Conservation (phyloP, 2,329 filamentous ascomycete genomes). For the Ophiostoma himal-ulmi region DNA sequence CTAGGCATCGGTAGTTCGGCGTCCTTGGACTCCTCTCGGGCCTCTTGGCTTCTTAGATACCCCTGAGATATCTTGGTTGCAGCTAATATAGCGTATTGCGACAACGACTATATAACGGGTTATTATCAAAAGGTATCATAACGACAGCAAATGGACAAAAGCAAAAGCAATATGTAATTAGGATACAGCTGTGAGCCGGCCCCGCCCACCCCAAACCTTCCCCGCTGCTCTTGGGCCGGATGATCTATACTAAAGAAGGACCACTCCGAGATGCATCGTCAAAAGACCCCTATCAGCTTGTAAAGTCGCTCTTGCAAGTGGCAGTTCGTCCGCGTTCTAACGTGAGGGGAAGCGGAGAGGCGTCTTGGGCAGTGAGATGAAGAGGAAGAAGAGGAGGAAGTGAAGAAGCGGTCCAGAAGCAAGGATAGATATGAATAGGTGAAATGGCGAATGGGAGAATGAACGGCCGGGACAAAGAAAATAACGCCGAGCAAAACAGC, state of each 20-base stretch:
- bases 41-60: neutral
- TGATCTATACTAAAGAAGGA: neutral
- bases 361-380: neutral
- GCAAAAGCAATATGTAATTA: neutral
- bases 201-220: constrained; percentile 2
- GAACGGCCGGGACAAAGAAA: neutral
- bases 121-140: neutral
- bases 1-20: neutral
- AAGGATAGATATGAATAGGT: neutral
- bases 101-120: neutral
- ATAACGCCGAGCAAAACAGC: neutral
- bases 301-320: neutral
- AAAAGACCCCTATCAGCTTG: neutral
- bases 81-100: neutral
- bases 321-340: neutral
- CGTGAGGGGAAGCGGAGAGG: neutral
- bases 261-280: constrained; percentile 5
- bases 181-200: neutral
- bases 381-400: neutral
- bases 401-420: neutral
- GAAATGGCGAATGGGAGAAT: constrained; percentile 1
- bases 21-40: neutral
- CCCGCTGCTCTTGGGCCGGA: neutral
- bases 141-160: neutral
- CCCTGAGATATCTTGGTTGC: neutral